phyloP scores from a whole-genome alignment of 257 asterid genomes.

The Vinca minor region DNA sequence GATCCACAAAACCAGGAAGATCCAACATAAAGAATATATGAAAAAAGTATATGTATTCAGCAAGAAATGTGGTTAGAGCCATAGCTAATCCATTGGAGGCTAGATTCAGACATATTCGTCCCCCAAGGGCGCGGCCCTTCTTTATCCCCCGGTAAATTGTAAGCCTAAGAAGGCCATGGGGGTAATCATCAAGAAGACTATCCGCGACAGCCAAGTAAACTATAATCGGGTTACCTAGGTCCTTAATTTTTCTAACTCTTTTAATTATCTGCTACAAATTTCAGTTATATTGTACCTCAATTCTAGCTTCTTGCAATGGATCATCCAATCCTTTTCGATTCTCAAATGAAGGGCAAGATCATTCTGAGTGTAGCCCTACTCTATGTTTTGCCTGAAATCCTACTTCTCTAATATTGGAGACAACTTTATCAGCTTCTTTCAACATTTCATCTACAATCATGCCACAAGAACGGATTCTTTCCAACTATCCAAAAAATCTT shows the following conservation, averaged over 20 bases:
- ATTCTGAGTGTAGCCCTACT: constrained; percentile 12
- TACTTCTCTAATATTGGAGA: constrained; percentile 38
- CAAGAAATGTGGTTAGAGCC: constrained; percentile 69
- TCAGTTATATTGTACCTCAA: too few relatives aligned
- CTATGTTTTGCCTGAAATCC: constrained; percentile 29
- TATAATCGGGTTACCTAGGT: constrained; percentile 42
- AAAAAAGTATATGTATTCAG: too few relatives aligned
- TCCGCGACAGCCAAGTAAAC: constrained; percentile 94
- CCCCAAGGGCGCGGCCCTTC: constrained; percentile 63
- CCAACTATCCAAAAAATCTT: constrained; percentile 50
- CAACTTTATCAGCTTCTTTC: too few relatives aligned
- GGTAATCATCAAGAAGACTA: constrained; percentile 65
- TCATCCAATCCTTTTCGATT: too few relatives aligned
- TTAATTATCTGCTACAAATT: constrained; percentile 71
- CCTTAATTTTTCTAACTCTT: constrained; percentile 57
- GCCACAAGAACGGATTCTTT: constrained; percentile 90
- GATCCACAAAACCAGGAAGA: too few relatives aligned
- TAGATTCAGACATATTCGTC: constrained; percentile 64
- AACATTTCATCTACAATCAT: too few relatives aligned
- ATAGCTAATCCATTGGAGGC: constrained; percentile 74
- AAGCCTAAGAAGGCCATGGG: constrained; percentile 75
- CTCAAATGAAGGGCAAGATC: constrained; percentile 79
- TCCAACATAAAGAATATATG: too few relatives aligned
- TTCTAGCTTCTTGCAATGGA: constrained; percentile 82
- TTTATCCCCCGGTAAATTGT: constrained; percentile 45